phyloP scores from a whole-genome alignment of 345 rosid species.

The Gossypium anomalum region DNA sequence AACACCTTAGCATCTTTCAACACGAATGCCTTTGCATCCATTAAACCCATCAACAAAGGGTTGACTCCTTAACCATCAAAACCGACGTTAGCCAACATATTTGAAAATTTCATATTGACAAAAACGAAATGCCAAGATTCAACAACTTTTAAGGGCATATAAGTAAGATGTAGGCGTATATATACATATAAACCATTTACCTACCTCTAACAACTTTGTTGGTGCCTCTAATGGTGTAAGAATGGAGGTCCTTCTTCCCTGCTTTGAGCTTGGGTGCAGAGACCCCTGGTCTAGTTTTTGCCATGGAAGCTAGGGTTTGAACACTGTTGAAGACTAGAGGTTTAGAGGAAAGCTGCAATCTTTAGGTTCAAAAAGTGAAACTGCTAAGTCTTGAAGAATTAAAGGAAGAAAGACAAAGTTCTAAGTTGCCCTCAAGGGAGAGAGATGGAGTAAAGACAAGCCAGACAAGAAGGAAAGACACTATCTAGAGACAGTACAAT shows the following conservation, averaged over 20 bases:
- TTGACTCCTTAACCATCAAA: neutral
- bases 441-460: neutral
- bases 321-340: neutral
- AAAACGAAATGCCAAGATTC: neutral
- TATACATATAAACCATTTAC: neutral
- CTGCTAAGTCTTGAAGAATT: neutral
- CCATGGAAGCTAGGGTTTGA: constrained; percentile 44
- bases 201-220: constrained; percentile 64
- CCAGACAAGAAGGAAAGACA: neutral
- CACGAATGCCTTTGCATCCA: neutral
- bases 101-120: neutral
- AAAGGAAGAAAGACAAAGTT: constrained; percentile 23
- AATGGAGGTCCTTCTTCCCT: constrained; percentile 50
- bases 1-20: neutral
- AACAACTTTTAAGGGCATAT: neutral
- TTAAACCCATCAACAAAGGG: neutral
- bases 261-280: constrained; percentile 39
- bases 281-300: constrained; percentile 71
- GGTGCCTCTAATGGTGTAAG: constrained; percentile 64
- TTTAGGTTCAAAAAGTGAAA: neutral
- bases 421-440: constrained; percentile 23
- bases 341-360: neutral
- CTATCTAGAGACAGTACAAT: neutral
- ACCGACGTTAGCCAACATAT: neutral
- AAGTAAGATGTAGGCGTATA: neutral